phyloP scores from a whole-genome alignment of 2,329 filamentous ascomycete species.

The Trichophyton schoenleinii region DNA sequence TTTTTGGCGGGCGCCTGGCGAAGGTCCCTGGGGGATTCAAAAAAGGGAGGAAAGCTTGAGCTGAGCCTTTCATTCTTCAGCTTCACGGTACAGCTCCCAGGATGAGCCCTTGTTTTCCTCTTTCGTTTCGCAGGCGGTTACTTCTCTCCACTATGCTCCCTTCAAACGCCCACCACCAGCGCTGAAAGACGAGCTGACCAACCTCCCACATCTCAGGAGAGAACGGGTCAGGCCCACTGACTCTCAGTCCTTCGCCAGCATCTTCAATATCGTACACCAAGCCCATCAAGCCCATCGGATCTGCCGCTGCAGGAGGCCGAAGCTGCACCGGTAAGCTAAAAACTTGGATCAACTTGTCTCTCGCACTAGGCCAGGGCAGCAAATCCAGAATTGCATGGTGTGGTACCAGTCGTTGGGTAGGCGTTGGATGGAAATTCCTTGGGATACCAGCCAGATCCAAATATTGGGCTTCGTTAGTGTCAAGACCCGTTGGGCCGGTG shows the following conservation, averaged over 20 bases:
- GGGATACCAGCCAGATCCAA: slow-evolving; percentile 30
- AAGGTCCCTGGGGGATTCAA: too few species aligned
- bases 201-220: slow-evolving; percentile 44
- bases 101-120: slow-evolving; percentile 28
- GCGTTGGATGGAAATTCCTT: slow-evolving; percentile 39
- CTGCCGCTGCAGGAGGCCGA: slow-evolving; percentile 38
- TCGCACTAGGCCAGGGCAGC: slow-evolving; percentile 44
- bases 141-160: slow-evolving; percentile 40
- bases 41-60: too few species aligned
- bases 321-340: slow-evolving; percentile 38
- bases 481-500: slow-evolving; percentile 9
- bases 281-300: slow-evolving; percentile 38
- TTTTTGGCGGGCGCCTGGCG: background rate
- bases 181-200: slow-evolving; percentile 45
- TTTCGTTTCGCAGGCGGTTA: slow-evolving; percentile 39
- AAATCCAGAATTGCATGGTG: slow-evolving; percentile 49
- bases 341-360: slow-evolving; percentile 42
- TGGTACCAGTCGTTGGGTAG: slow-evolving; percentile 37
- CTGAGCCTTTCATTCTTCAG: too few species aligned
- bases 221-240: slow-evolving; percentile 41
- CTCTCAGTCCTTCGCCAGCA: slow-evolving; percentile 38
- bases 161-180: slow-evolving; percentile 52
- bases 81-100: slow-evolving; percentile 10
- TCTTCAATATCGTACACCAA: slow-evolving; percentile 49
- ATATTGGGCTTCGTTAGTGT: slow-evolving; percentile 17